A percentile compares a stretch with the other conserved stretches of the same genome.
These are phyloP conservation scores for Trichosporon sp. DNA, from an alignment of 1,284 basidiomycete genomes.

Conservation along the genomic window DNA sequence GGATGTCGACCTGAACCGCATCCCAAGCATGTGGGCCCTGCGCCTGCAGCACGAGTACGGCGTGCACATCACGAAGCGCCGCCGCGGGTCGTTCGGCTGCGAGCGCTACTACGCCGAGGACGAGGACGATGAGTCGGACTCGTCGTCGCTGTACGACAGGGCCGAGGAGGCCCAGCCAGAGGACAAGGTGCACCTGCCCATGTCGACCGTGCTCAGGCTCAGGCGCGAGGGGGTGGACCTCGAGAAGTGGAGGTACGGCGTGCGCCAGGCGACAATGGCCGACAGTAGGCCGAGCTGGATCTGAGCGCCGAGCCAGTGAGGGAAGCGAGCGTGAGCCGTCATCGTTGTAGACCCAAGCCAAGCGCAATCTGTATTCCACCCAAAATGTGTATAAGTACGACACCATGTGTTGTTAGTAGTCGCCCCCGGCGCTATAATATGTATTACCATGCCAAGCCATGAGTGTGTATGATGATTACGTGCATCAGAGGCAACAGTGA, in stretches of 20 bases:
- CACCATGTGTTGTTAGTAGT: not conserved
- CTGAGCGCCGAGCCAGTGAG: not conserved
- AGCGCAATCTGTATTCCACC: not conserved
- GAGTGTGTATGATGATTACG: not conserved
- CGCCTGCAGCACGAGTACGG: not conserved
- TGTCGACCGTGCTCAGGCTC: not conserved
- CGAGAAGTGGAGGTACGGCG: not conserved
- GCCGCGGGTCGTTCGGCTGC: not conserved
- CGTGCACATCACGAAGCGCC: not conserved
- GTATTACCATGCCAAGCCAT: not conserved
- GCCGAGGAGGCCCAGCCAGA: not conserved
- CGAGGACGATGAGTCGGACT: not conserved
- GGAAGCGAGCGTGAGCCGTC: too few relatives aligned
- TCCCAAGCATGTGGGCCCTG: not conserved
- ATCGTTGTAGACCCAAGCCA: not conserved
- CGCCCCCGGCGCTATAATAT: too few relatives aligned
- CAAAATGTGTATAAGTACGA: not conserved
- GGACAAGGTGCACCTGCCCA: not conserved
- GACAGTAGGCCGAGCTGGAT: constrained; percentile 2
- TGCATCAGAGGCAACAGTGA: not conserved
- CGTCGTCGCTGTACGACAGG: not conserved
- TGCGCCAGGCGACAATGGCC: not conserved
- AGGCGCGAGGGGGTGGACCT: not conserved
- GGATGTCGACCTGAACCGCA: not conserved
- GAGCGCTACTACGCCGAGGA: not conserved